Percentiles rank a stretch among this genome's conserved stretches.
Conservation (phyloP, 2,329 filamentous ascomycete species). For the Penicillium sp. region DNA sequence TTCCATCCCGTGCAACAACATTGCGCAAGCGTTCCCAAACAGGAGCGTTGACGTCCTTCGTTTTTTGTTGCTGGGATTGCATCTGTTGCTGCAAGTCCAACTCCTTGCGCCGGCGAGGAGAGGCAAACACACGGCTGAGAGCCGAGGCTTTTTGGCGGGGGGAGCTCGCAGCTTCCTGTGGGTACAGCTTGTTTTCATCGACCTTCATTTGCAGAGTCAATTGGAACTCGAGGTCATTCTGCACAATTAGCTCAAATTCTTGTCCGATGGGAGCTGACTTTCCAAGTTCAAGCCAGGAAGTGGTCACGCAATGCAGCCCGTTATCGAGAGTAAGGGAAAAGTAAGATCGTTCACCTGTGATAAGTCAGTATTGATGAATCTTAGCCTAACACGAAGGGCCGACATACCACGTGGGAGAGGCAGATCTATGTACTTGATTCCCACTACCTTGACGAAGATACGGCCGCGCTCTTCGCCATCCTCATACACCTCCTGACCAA, state of each 20-base stretch:
- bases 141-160: constrained; percentile 81
- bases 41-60: constrained; percentile 55
- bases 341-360: constrained; percentile 78
- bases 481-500: constrained; percentile 61
- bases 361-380: constrained; percentile 23
- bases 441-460: constrained; percentile 97
- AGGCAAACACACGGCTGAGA: constrained; percentile 89
- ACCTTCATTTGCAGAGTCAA: constrained; percentile 95
- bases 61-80: constrained; percentile 75
- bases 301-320: constrained; percentile 95
- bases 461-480: constrained; percentile 86
- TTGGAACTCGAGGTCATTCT: constrained; percentile 98
- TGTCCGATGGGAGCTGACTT: constrained; percentile 93
- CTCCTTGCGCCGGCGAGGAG: constrained; percentile 95
- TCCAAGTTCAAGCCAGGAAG: constrained; percentile 89
- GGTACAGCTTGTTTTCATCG: constrained; percentile 69
- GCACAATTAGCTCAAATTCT: constrained; percentile 95
- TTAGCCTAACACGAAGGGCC: no score
- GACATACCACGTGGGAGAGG: constrained; percentile 85
- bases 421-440: constrained; percentile 86
- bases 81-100: constrained; percentile 81
- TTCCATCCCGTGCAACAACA: constrained; percentile 85
- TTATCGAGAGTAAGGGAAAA: constrained; percentile 98
- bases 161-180: constrained; percentile 47
- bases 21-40: constrained; percentile 85